Evolutionary conservation across 2,329 filamentous ascomycete species (phyloP), one percentile per base, ranked within the genome.

Genomic region (Xylariaceae sp.): DNA sequence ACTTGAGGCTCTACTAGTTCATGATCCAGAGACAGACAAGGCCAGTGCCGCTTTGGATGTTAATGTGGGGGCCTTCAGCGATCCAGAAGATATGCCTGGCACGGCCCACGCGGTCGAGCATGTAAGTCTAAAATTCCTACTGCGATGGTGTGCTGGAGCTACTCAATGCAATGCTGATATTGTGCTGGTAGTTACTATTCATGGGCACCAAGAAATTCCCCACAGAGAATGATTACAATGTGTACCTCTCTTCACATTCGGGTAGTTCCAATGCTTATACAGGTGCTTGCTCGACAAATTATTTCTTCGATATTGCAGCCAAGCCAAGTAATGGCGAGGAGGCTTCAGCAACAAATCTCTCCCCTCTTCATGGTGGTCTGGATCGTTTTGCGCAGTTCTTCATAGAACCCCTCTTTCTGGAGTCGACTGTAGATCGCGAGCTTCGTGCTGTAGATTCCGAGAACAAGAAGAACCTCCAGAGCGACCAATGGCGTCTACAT

Each of bases 141-240:
- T n/a, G 2, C 16, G 9, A 37, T n/a, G n/a, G 9, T 33, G 11
- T 22, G 13, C 34, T 6, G 11, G 19, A 28, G 30, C 30, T 32
- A 26, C 22, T 11, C 22, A 26, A 6, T 17, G 12, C 30, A n/a
- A 32, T n/a, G 30, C 30, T 32, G 33, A 35, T 35, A 9, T 19
- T 19, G 17, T 35, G 15, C 17, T 36, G 16, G 15, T 51, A 83
- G 75, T 71, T 96, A 50, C 72, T 98, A 18, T 98, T 98, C 71
- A 97, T 98, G 93, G 93, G 93, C 37, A 98, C 93, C 7, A 85
- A 95, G 65, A 98, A 97, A 79, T 98, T 93, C 59, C 93, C 93
- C 1, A 79, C 84, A 61, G 91, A 96, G 67, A 97, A 98, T 64
- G 91, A 87, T 51, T 98, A 98, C 72, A 89, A 88, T 58, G 85